Base-by-base conservation (phyloP, 2,329 filamentous ascomycete species). In the Epichloe sibirici region DNA sequence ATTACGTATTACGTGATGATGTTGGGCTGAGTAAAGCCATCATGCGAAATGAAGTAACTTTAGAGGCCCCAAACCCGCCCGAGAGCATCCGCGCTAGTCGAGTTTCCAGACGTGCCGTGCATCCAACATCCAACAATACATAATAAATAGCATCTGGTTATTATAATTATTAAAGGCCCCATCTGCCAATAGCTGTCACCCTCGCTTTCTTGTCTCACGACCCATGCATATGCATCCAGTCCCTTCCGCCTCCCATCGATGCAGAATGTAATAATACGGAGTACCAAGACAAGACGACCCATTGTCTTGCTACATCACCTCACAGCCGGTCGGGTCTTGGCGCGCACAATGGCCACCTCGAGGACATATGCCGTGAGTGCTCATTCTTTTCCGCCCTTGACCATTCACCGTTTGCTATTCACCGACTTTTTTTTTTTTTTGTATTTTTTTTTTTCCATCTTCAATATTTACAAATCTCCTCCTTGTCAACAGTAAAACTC, bases 351-450 rank as follows among this genome's bases (percentile, higher is more conserved):
- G 63, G 55, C 63, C 35, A 62, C 60, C 12, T 53, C 59, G 28
- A 60, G 67, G 46, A 63, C 67, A 17, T 70, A 70, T 58, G 66
- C 68, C 59, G 68, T 68, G 58, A 60, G 57, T 25, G 11, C 7
- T 34, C 12, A 31, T 17, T 2, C 17, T 21, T 21, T 21, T 21
- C 17, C 17, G 17, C 17, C 17, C 17, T 21, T 21, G 17, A 21
- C 17, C 21, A 6, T 38, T 15, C 28, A 7, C n/a, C 17, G 2
- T 49, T 11, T 4, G 12, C 9, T 42, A 6, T 17, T 17, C 17
- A 25, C 40, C 21, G 23, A 5, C 46, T 12, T 5, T 34, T 39
- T n/a, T 21, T 5, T 5, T 9, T 2, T 21, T 21, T 21, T 21
- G 2, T 7, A 9, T 31, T 4, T 4, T 31, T 0, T 7, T 28